These are phyloP conservation scores for Neonectria hederae DNA, from an alignment of 2,329 filamentous ascomycete genomes.

Conservation along the genomic window DNA sequence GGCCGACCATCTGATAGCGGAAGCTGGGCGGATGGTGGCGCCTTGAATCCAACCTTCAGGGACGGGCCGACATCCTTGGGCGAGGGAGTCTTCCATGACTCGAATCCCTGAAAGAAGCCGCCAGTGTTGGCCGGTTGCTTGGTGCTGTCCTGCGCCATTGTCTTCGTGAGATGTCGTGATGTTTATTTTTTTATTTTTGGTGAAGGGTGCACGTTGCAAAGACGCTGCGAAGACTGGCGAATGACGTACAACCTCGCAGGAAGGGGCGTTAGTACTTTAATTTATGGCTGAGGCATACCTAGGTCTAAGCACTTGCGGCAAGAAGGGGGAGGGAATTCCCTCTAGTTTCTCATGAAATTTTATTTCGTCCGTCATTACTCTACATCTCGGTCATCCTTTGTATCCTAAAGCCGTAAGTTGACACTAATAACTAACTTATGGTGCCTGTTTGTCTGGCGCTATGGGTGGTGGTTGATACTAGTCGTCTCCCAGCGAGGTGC, in stretches of 20 bases:
- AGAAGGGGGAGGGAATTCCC: neutral
- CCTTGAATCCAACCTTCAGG: slow-evolving; percentile 63
- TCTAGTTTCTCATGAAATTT: neutral
- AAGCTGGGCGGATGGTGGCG: slow-evolving; percentile 64
- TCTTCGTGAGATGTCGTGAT: neutral
- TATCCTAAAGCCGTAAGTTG: neutral
- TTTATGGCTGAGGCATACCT: neutral
- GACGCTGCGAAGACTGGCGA: neutral
- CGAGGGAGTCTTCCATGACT: slow-evolving; percentile 53
- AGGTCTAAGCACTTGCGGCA: neutral
- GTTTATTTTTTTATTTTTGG: neutral
- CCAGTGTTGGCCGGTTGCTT: slow-evolving; percentile 17
- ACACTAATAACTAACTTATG: neutral
- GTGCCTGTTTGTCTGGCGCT: neutral
- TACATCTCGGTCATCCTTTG: neutral
- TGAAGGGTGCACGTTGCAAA: neutral
- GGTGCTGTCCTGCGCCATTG: slow-evolving; percentile 31
- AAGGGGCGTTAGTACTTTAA: neutral
- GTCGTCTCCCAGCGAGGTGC: neutral
- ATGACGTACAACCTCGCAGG: neutral
- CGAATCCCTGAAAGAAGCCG: slow-evolving; percentile 50
- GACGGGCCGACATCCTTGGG: slow-evolving; percentile 55
- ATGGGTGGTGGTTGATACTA: neutral
- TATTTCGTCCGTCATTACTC: neutral
- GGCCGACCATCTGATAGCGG: slow-evolving; percentile 64